Base-by-base conservation (phyloP, 75 land plant species). In the Cunninghamia lanceolata region DNA sequence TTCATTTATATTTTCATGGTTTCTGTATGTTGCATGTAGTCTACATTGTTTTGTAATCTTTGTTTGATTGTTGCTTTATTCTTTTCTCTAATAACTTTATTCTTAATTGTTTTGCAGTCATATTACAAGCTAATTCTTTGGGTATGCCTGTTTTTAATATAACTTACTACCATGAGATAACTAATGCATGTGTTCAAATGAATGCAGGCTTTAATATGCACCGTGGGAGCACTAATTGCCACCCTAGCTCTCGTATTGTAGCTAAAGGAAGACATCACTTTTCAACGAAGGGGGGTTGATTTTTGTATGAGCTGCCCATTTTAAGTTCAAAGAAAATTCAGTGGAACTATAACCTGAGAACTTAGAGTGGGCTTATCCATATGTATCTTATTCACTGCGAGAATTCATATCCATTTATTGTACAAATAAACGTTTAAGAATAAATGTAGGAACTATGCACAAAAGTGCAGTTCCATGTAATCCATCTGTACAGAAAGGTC, bases 181-280 rank as follows among this genome's bases (percentile, higher is more conserved):
- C 7, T 30, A 71, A 71, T 71, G 28, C 25, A 59, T 32, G 34
- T 71, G 36, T 71, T 71, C 75, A 30, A 80, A 80, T 80, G 47
- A 21, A 80, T 80, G 82, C 82, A 80, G 82, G 82, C 82, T 80
- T 80, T 80, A 80, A 45, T 80, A 2, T 80, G 82, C 82, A 43
- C 82, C 10, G 82, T 80, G 82, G 82, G 14, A 80, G 50, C 47
- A 43, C 9, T 80, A 80, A 80, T 80, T 80, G 10, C 40, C 13
- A 42, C 47, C n/a, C 50, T 80, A 46, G 45, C 14, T 80, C 2
- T 43, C 40, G 28, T 43, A 43, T 43, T 80, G 50, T 80, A 80
- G 82, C 82, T 10, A 28, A 80, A 80, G 82, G 46, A n/a, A 0
- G 45, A 45, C 13, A n/a, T 28, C 46, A 80, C 43, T 39, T 38